Base-by-base conservation (phyloP, 805 yeast species). In the Yamadazyma takamatsuzukensis region DNA sequence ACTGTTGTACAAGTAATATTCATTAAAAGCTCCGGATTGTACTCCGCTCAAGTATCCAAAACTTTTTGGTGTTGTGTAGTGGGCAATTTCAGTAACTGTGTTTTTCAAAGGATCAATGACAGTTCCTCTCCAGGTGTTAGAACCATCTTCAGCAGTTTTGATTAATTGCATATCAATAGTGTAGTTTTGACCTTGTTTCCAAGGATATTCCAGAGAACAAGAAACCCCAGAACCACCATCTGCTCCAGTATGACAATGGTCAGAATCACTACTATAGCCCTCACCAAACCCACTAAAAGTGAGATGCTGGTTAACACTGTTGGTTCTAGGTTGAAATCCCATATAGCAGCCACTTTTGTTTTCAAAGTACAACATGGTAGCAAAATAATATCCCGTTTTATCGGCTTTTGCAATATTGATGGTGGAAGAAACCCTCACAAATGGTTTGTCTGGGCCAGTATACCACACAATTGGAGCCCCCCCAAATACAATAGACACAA, bases 241-340 rank as follows among this genome's bases (percentile, higher is more conserved):
- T 3, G 46, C 44, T 12, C 44, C 44, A 24, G 9, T 18, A 6
- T 10, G 3, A 24, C 46, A 42, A 15, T 17, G 13, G 8, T 25
- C 29, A n/a, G 30, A 14, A 15, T 22, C 25, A 15, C 27, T 27
- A 21, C 30, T 18, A 6, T 11, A 5, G 9, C 34, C 36, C 4
- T 30, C 25, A 15, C 44, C 41, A 37, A 39, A 39, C 5, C 26
- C 44, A 30, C 43, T 37, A 26, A 18, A 41, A 8, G 39, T 27
- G 28, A 39, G 31, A 21, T 41, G 43, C 15, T 41, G 43, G 3
- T 15, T 14, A 3, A 17, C 15, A 8, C 15, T 25, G 11, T 30
- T 33, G 6, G 16, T 32, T 33, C 43, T 32, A 21, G 43, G 41
- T 25, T 37, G 45, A 21, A 25, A 25, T 5, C 45, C 45, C 24